Evolutionary conservation across 202 grass and related monocot species (phyloP).

Genomic region (Carex arenaria): DNA sequence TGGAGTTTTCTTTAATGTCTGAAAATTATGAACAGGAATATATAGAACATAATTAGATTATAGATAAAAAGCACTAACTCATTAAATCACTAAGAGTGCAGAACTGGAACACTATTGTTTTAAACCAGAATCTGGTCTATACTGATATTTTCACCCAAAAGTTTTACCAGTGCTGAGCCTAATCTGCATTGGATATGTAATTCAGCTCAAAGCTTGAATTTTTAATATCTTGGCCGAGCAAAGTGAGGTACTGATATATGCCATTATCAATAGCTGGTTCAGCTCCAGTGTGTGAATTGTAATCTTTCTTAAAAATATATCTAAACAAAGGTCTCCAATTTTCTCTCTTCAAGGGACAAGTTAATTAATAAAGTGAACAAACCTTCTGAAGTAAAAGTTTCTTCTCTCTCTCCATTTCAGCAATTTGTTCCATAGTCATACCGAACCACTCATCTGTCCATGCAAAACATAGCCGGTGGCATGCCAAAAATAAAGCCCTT

Average conservation of each 20-base stretch:
- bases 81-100: background rate
- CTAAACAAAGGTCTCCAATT: background rate
- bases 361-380: background rate
- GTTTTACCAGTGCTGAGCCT: background rate
- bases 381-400: constrained; percentile 74
- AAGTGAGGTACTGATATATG: background rate
- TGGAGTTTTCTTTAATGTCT: constrained; percentile 19
- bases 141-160: background rate
- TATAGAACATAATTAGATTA: background rate
- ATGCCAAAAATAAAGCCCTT: constrained; percentile 68
- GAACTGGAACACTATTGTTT: background rate
- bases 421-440: constrained; percentile 69
- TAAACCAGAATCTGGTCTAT: background rate
- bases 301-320: background rate
- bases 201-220: background rate
- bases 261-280: background rate
- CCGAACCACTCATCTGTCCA: constrained; percentile 96
- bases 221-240: background rate
- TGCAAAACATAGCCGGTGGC: constrained; percentile 78
- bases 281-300: background rate
- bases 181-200: background rate
- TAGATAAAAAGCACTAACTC: background rate
- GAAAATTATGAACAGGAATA: background rate
- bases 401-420: constrained; percentile 69
- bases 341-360: background rate